Conservation (phyloP, 306 rosid genomes). For the Senna siamea region DNA sequence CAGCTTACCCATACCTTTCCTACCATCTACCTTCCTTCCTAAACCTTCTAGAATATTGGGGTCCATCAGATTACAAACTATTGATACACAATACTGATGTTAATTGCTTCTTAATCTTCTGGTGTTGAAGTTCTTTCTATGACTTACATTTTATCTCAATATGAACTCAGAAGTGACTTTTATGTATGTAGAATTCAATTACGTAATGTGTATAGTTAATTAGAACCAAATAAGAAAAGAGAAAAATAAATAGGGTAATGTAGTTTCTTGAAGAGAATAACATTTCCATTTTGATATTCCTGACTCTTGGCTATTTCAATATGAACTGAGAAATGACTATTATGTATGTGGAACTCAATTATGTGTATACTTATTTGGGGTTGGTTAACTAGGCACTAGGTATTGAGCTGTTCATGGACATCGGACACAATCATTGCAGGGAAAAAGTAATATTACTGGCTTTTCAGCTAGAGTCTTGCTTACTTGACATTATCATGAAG, state of each 20-base stretch:
- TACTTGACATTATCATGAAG: constrained; percentile 3
- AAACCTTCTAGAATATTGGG: too few species aligned
- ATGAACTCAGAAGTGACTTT: constrained; percentile 29
- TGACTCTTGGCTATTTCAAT: constrained; percentile 13
- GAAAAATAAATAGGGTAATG: constrained; percentile 11
- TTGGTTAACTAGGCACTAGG: neutral
- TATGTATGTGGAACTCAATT: too few species aligned
- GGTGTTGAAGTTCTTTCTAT: constrained; percentile 22
- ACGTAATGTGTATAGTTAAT: constrained; percentile 2
- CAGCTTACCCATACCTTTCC: too few species aligned
- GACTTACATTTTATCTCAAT: constrained; percentile 26
- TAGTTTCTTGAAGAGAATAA: neutral
- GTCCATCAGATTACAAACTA: constrained; percentile 47
- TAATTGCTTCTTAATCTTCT: constrained; percentile 31
- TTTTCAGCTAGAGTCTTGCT: neutral
- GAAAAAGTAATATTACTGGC: neutral
- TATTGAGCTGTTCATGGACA: neutral
- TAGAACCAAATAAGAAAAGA: neutral
- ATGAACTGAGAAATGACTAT: neutral
- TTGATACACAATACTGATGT: constrained; percentile 23
- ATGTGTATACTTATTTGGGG: neutral
- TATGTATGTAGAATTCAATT: constrained; percentile 16
- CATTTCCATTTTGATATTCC: constrained; percentile 4
- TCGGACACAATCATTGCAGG: neutral
- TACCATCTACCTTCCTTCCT: too few species aligned